These are phyloP conservation scores for Phialemonium atrogriseum DNA, from an alignment of 2,329 filamentous ascomycete species.

Conservation along the genomic window DNA sequence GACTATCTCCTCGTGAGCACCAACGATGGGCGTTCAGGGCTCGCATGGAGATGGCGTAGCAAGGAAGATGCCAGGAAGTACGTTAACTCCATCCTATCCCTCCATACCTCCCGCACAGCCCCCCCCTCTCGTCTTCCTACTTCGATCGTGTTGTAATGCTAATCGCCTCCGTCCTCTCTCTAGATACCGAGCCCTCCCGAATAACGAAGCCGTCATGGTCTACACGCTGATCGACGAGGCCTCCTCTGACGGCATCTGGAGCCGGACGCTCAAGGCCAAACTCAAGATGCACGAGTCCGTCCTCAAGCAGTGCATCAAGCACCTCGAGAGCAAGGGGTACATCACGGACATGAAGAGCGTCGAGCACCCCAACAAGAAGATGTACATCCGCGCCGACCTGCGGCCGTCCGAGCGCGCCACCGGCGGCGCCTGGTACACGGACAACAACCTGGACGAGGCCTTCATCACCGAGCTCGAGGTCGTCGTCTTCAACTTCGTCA, in stretches of 20 bases:
- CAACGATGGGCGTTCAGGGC: conserved; percentile 29
- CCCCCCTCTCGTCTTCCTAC: not conserved
- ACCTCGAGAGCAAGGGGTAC: conserved; percentile 71
- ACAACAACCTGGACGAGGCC: conserved; percentile 77
- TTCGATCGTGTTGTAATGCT: too few relatives aligned
- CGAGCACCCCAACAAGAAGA: conserved; percentile 84
- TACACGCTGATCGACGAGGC: conserved; percentile 85
- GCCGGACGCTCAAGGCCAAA: conserved; percentile 70
- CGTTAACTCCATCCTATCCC: conserved; percentile 6
- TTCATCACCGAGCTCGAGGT: conserved; percentile 73
- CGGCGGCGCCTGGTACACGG: conserved; percentile 82
- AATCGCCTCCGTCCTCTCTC: not conserved
- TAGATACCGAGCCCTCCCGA: conserved; percentile 51
- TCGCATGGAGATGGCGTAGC: conserved; percentile 51
- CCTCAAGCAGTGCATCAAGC: conserved; percentile 74
- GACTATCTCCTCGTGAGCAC: conserved; percentile 51
- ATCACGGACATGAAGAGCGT: conserved; percentile 89
- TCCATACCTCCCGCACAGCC: not conserved
- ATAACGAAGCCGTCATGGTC: conserved; percentile 73
- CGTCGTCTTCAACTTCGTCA: conserved; percentile 66
- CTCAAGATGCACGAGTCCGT: conserved; percentile 78
- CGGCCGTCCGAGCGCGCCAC: conserved; percentile 83
- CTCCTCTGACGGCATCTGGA: conserved; percentile 83
- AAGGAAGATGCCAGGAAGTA: conserved; percentile 56
- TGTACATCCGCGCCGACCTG: conserved; percentile 86